Conservation (phyloP, 192 early-diverging fungal species). For the Gryganskiella cystojenkinii region DNA sequence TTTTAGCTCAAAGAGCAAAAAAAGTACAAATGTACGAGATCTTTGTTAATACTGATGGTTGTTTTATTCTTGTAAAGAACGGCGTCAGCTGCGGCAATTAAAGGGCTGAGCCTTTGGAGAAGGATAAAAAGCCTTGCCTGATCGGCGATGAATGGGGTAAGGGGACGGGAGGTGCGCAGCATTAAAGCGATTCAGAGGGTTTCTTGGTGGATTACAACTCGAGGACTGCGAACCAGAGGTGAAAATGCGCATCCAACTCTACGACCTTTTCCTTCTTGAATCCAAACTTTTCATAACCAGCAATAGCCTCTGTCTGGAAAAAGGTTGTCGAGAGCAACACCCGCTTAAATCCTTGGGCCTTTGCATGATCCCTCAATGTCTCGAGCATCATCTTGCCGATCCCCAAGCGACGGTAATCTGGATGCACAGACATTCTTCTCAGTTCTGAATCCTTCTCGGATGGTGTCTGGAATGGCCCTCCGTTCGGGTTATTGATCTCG, state of each 20-base stretch:
- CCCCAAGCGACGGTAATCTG: slow-evolving; percentile 37
- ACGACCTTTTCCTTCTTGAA: slow-evolving; percentile 7
- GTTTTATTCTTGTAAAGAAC: too few species aligned
- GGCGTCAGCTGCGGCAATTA: too few species aligned
- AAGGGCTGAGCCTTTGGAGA: too few species aligned
- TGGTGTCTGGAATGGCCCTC: slow-evolving; percentile 8
- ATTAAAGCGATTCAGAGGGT: too few species aligned
- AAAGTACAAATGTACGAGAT: too few species aligned
- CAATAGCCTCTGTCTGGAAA: slow-evolving; percentile 14
- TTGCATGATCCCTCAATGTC: slow-evolving; percentile 17
- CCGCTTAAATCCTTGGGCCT: slow-evolving; percentile 16
- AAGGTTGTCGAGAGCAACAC: slow-evolving; percentile 12
- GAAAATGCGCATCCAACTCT: not conserved
- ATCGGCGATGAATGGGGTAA: too few species aligned
- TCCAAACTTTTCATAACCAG: slow-evolving; percentile 23
- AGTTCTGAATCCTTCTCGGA: slow-evolving; percentile 13
- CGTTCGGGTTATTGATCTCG: not conserved
- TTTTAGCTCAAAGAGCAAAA: too few species aligned
- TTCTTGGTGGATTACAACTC: too few species aligned
- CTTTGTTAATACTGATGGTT: too few species aligned
- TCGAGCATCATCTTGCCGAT: slow-evolving; percentile 24
- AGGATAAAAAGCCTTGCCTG: too few species aligned
- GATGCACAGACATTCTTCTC: slow-evolving; percentile 29
- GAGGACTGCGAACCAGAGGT: slow-evolving; percentile 19
- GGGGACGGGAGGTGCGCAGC: too few species aligned